Percentiles rank a stretch among this genome's conserved stretches.
Conservation (phyloP, 2,329 filamentous ascomycete species). For the Trichoderma sp. region DNA sequence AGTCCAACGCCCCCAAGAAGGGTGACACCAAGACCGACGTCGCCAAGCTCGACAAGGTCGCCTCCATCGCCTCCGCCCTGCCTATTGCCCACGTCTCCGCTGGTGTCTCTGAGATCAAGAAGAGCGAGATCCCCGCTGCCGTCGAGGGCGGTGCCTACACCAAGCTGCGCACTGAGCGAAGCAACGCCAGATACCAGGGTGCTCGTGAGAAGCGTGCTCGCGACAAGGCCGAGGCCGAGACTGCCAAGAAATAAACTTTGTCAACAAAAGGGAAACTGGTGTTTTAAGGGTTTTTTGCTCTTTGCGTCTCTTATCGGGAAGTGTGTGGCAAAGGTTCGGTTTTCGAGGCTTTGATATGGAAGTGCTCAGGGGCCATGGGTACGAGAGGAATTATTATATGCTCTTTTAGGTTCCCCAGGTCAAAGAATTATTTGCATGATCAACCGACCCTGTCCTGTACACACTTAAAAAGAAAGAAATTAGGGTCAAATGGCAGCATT, state of each 20-base stretch:
- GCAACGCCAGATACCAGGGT: constrained; percentile 80
- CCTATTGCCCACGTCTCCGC: constrained; percentile 72
- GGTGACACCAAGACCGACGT: constrained; percentile 87
- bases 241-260: constrained; percentile 78
- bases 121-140: constrained; percentile 76
- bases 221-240: constrained; percentile 83
- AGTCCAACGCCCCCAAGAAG: constrained; percentile 90
- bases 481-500: constrained; percentile 40
- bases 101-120: constrained; percentile 75
- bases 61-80: constrained; percentile 56
- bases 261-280: constrained; percentile 42
- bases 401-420: constrained; percentile 47
- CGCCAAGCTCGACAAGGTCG: constrained; percentile 65
- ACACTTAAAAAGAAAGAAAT: constrained; percentile 35
- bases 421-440: constrained; percentile 50
- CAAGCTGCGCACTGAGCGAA: constrained; percentile 81
- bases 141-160: constrained; percentile 84
- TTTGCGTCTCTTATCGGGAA: constrained; percentile 44
- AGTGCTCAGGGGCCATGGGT: constrained; percentile 38
- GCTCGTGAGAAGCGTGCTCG: constrained; percentile 90
- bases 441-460: constrained; percentile 43
- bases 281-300: constrained; percentile 49
- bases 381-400: constrained; percentile 42
- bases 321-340: constrained; percentile 45
- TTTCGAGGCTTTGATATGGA: constrained; percentile 42